Percentiles rank a stretch among this genome's conserved stretches.
Evolutionary conservation across 495 filamentous ascomycete species (phyloP).

Genomic region (Penicillium chermesinum): DNA sequence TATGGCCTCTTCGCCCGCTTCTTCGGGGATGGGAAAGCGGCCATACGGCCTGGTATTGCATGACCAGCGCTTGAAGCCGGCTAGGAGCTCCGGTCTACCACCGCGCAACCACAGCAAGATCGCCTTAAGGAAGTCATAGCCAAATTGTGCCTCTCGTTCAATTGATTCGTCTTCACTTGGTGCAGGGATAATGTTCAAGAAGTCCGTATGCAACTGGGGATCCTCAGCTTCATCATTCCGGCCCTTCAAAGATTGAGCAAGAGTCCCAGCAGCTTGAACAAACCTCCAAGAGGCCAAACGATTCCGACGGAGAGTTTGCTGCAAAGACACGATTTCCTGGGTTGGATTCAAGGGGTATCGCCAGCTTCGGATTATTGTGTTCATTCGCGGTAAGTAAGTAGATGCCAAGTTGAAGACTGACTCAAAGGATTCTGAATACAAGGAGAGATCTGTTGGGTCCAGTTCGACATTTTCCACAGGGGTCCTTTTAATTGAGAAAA

Average conservation of each 20-base stretch:
- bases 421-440: constrained; percentile 42
- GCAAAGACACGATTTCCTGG: constrained; percentile 46
- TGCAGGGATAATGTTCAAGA: constrained; percentile 41
- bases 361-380: constrained; percentile 52
- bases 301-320: constrained; percentile 53
- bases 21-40: constrained; percentile 49
- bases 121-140: constrained; percentile 63
- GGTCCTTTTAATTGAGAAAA: constrained; percentile 50
- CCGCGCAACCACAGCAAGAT: constrained; percentile 59
- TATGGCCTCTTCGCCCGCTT: constrained; percentile 47
- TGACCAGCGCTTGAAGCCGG: constrained; percentile 48
- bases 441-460: constrained; percentile 20
- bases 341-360: constrained; percentile 55
- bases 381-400: constrained; percentile 48
- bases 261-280: constrained; percentile 61
- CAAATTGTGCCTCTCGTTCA: constrained; percentile 43
- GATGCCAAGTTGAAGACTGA: constrained; percentile 45
- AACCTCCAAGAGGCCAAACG: constrained; percentile 59
- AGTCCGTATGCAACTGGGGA: constrained; percentile 21
- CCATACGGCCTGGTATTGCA: constrained; percentile 28
- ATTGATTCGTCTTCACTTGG: constrained; percentile 43
- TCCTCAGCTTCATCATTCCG: constrained; percentile 22
- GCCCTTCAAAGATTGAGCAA: constrained; percentile 49
- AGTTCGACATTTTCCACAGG: constrained; percentile 10
- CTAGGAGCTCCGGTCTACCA: constrained; percentile 46